Evolutionary conservation across 164 flowering plant genomes (phyloP), one percentile per base, ranked within the genome.

Genomic region (Cinnamomum micranthum): DNA sequence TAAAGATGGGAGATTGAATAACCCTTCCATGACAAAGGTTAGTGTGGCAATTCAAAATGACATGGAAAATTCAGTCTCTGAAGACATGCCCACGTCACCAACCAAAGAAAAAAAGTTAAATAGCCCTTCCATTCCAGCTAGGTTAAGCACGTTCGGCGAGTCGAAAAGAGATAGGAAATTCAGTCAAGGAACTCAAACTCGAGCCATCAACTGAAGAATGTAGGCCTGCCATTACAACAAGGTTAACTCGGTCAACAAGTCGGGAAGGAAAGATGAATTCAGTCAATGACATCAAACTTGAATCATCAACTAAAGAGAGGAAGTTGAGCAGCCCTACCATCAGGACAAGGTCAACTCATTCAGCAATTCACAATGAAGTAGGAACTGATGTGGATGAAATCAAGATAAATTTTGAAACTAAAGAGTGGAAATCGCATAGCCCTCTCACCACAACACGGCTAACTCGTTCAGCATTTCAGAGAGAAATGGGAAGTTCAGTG

Each of bases 381-480:
- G 23, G 64, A 60, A 23, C 22, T 12, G 23, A 13, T n/a, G 28
- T 13, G 27, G 24, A 64, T 13, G 67, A 14, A n/a, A 25, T 64
- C 13, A 14, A 64, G 67, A n/a, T 14, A 22, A 25, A 23, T 23
- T 64, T 25, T 22, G 22, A 23, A 64, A 64, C 13, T 23, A 14
- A 24, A 25, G 5, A 64, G 15, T 7, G 67, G 28, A 23, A 64
- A 25, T 10, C 12, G 67, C 10, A 12, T 64, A 64, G 28, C 14
- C 28, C 70, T 67, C 28, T 47, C n/a, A 6, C 25, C 65, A 71
- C 25, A 17, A 59, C 24, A 27, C 31, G 67, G 25, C 19, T 31
- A 41, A 47, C 75, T 65, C 41, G 75, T 73, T 73, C 75, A 65
- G 62, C 22, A 7, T n/a, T 65, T 65, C 69, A 50, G 4, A 11